Evolutionary conservation across 768 basidiomycete genomes (phyloP).

Genomic region (Termitomyces sp.): DNA sequence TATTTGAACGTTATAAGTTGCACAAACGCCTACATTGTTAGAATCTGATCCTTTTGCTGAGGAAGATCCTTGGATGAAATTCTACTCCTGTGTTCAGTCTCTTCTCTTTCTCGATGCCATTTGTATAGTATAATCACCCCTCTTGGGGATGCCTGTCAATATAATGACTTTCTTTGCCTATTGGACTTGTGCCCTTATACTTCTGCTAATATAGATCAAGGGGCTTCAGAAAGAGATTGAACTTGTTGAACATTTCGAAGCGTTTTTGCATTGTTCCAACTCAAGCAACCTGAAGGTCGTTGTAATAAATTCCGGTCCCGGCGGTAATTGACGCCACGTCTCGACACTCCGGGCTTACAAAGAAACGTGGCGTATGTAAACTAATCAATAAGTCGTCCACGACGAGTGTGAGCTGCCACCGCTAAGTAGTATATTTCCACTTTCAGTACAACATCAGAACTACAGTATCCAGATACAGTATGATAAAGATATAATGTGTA

Average conservation of each 20-base stretch:
- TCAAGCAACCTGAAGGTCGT: too few relatives aligned
- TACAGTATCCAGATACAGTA: background rate
- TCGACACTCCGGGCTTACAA: too few relatives aligned
- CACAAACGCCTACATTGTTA: background rate
- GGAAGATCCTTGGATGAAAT: background rate
- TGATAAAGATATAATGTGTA: background rate
- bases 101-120: background rate
- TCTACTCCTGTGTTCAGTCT: too few relatives aligned
- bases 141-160: background rate
- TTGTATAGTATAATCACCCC: background rate
- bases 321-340: too few relatives aligned
- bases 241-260: background rate
- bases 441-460: background rate
- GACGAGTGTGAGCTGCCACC: background rate
- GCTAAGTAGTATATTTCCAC: background rate
- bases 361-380: background rate
- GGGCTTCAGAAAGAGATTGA: background rate
- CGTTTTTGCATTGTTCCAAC: background rate
- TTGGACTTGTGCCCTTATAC: background rate
- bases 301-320: background rate
- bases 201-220: background rate
- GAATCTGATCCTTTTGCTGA: background rate
- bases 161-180: background rate
- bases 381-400: too few relatives aligned
- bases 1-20: constrained; percentile 8